Conservation (phyloP, 345 rosid genomes). For the Lagerstroemia speciosa region DNA sequence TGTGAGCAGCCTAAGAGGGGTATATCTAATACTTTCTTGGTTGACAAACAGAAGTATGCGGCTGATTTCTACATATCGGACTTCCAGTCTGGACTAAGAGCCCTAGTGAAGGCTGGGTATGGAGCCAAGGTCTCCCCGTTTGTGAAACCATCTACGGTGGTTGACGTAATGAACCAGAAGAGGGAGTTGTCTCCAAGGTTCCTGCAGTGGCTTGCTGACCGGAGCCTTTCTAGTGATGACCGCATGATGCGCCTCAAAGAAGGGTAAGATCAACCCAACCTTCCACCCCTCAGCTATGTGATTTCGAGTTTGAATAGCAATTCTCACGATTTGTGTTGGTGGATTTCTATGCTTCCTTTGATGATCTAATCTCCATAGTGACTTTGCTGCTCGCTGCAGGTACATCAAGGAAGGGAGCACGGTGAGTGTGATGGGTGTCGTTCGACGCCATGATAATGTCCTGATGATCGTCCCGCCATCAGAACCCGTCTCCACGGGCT, state of each 20-base stretch:
- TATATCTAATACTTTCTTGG: neutral
- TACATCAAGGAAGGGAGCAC: constrained; percentile 98
- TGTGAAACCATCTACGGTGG: constrained; percentile 59
- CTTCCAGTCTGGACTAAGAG: constrained; percentile 85
- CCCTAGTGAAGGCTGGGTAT: constrained; percentile 81
- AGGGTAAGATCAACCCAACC: constrained; percentile 40
- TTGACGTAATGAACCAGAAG: constrained; percentile 48
- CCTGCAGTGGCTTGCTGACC: constrained; percentile 69
- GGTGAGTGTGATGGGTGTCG: constrained; percentile 88
- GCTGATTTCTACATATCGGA: constrained; percentile 92
- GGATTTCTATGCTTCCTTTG: neutral
- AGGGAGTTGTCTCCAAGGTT: constrained; percentile 69
- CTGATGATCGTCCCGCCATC: constrained; percentile 86
- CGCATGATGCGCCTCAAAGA: constrained; percentile 77
- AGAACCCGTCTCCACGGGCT: constrained; percentile 78
- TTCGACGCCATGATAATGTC: constrained; percentile 85
- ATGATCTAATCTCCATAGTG: no score
- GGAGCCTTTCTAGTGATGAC: constrained; percentile 56
- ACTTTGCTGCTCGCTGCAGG: constrained; percentile 20
- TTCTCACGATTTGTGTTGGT: no score
- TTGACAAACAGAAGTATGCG: constrained; percentile 58
- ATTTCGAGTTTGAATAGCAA: neutral
- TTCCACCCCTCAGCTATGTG: neutral
- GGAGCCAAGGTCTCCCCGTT: constrained; percentile 88
- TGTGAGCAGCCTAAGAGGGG: neutral